Conservation (phyloP, 148 eudicot species). For the Polygonum aviculare region DNA sequence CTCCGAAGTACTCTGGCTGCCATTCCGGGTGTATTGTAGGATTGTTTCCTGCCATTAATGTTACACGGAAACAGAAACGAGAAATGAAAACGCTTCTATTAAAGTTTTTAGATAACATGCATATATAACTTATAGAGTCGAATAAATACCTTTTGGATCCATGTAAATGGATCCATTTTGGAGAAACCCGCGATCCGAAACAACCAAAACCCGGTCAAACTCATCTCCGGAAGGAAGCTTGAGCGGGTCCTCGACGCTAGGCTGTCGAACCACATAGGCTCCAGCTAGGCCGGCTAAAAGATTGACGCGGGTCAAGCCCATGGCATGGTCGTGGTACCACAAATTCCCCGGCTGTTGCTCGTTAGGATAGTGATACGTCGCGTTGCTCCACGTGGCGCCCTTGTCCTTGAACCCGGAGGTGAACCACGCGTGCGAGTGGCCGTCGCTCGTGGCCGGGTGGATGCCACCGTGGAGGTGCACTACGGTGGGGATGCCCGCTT, state of each 20-base stretch:
- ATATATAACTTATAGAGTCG: too few species aligned
- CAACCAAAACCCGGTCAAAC: conserved; percentile 51
- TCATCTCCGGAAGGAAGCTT: conserved; percentile 46
- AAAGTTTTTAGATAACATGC: too few species aligned
- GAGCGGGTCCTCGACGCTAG: conserved; percentile 45
- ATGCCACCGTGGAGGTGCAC: conserved; percentile 87
- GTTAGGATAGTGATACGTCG: conserved; percentile 48
- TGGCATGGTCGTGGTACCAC: conserved; percentile 92
- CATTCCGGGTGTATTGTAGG: conserved; percentile 78
- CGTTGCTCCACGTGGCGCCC: conserved; percentile 54
- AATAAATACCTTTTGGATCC: conserved; percentile 40
- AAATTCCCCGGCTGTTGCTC: conserved; percentile 65
- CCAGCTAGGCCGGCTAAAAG: conserved; percentile 69
- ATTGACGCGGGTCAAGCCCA: conserved; percentile 87
- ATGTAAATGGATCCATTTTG: conserved; percentile 59
- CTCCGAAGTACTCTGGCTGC: conserved; percentile 90
- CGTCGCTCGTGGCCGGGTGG: conserved; percentile 63
- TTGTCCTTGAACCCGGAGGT: conserved; percentile 36
- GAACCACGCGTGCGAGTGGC: conserved; percentile 67
- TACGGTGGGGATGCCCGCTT: conserved; percentile 53
- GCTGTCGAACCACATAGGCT: conserved; percentile 55
- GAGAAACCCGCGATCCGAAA: conserved; percentile 64
- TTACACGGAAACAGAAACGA: too few species aligned
- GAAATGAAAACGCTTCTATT: too few species aligned
- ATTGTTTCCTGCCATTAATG: conserved; percentile 34